Conservation (phyloP, 2,329 filamentous ascomycete genomes). For the Cercospora berteroae region DNA sequence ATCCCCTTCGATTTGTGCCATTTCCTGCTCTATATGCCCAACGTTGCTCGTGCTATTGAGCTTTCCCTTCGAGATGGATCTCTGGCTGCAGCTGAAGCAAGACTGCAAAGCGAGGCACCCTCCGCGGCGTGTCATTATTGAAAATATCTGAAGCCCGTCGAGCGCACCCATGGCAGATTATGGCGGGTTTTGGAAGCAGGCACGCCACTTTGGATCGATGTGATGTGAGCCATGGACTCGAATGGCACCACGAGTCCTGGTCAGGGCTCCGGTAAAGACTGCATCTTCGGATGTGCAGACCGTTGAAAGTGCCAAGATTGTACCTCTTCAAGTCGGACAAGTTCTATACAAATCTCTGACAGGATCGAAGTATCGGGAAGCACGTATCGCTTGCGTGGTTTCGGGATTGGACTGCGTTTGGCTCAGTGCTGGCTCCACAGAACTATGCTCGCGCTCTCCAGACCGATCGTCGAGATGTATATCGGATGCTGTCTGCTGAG, state of each 20-base stretch:
- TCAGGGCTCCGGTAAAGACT: background rate
- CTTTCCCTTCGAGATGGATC: background rate
- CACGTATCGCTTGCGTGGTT: background rate
- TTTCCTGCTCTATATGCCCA: background rate
- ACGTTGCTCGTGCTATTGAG: background rate
- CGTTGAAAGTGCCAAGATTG: background rate
- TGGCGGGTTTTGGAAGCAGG: background rate
- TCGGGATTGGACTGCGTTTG: background rate
- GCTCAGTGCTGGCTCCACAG: background rate
- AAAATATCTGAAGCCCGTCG: background rate
- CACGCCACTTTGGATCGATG: background rate
- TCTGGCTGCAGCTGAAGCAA: background rate
- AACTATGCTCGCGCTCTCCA: background rate
- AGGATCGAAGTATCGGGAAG: background rate
- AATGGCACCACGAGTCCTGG: background rate
- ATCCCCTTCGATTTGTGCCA: background rate
- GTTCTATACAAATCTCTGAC: background rate
- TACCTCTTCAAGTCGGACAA: background rate
- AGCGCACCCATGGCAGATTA: background rate
- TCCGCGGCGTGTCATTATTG: background rate
- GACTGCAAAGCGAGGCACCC: background rate
- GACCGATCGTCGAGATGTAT: background rate
- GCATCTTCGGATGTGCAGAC: background rate
- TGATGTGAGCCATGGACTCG: background rate
- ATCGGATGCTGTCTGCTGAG: background rate